Evolutionary conservation across 1,284 basidiomycete species (phyloP), one percentile per base, ranked within the genome.

Genomic region (Ceratobasidium sp.): DNA sequence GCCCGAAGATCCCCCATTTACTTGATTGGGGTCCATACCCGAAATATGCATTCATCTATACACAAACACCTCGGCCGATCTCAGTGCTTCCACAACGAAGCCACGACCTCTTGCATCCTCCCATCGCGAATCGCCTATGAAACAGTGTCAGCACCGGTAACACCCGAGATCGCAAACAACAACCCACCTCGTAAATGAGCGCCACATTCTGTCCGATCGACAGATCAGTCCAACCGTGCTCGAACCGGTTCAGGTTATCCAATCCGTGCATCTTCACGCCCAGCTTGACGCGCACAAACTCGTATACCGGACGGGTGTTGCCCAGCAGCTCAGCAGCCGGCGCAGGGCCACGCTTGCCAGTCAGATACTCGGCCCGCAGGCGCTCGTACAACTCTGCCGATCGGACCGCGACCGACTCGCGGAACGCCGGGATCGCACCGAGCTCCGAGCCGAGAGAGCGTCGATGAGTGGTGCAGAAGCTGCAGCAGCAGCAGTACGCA

Each of bases 201-300:
- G 89, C 84, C 18, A 92, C 83, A 76, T 87, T 87, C 76, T 89
- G 85, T 0, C 92, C 92, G 60, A 89, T 81, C 0, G 89, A 89
- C 6, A 81, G 83, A 78, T 71, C 75, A 21, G 43, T 86, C n/a
- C 86, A 81, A 6, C 88, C 88, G 58, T 84, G 82, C 36, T 79
- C 82, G 77, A 90, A 91, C 48, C 81, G 78, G 34, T 81, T 80
- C 74, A 85, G 79, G 78, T 93, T 93, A 77, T 91, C 90, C 21
- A 81, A 79, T 4, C 92, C 92, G 75, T 92, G 89, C 88, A 93
- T 93, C 74, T 82, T 83, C 43, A 94, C 83, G 2, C 88, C 89
- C 26, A 94, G 82, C 23, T 82, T 85, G 50, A 86, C 77, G 30
- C 92, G 85, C 21, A 94, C 84, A 77, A 87, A 94, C 78, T 89